Conservation (phyloP, 1,139 yeast species). For the Wickerhamomyces sp. region DNA sequence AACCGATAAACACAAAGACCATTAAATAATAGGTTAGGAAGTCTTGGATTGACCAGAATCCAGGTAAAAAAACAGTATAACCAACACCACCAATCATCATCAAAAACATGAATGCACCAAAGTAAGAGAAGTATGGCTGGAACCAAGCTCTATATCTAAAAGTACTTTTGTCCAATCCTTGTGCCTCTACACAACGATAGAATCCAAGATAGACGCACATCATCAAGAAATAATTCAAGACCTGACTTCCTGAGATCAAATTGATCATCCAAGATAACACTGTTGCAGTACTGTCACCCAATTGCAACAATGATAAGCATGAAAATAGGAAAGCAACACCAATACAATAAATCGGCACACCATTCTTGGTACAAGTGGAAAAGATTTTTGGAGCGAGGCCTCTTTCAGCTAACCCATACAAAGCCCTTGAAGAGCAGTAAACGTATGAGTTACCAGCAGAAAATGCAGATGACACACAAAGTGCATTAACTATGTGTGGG, state of each 20-base stretch:
- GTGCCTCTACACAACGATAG: conserved; percentile 58
- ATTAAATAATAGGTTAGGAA: background rate
- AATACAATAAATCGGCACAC: conserved; percentile 47
- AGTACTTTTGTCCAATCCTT: conserved; percentile 42
- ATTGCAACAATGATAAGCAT: background rate
- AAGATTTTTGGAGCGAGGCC: conserved; percentile 51
- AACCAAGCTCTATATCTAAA: conserved; percentile 58
- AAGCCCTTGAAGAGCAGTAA: conserved; percentile 45
- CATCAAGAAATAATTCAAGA: background rate
- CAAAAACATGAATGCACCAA: conserved; percentile 43
- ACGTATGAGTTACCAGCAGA: conserved; percentile 64
- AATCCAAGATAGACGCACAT: conserved; percentile 34
- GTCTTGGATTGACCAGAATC: background rate
- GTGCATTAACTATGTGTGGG: conserved; percentile 56
- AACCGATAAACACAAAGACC: background rate
- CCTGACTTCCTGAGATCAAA: background rate
- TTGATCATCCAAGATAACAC: background rate
- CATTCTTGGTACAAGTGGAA: conserved; percentile 47
- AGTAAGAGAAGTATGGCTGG: conserved; percentile 58
- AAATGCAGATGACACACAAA: conserved; percentile 50
- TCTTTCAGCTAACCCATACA: conserved; percentile 49
- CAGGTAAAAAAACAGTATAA: background rate
- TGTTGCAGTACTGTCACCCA: background rate
- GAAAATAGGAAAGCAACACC: background rate
- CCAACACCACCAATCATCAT: background rate